Base-by-base conservation (phyloP, 768 basidiomycete genomes). In the Agrocybe chaxingu region DNA sequence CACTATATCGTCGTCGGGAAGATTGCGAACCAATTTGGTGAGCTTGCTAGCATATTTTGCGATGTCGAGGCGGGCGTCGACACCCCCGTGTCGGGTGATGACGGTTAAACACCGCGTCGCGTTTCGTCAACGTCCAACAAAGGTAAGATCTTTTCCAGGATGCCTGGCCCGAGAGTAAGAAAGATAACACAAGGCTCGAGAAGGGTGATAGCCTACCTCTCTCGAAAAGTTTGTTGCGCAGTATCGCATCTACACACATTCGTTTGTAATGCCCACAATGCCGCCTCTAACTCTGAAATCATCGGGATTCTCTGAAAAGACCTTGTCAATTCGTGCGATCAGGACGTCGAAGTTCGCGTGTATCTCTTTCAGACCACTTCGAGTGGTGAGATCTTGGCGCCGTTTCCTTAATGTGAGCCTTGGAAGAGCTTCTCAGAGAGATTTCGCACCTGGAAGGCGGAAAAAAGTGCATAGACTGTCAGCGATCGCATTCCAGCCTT, bases 181-280 rank as follows among this genome's bases (percentile, higher is more conserved):
- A 9, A 33, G 12, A 24, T 24, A 24, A 24, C 24, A 24, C 30
- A 10, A 37, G 40, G 19, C 11, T 4, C 45, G 8, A 50, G 34
- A 33, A 45, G 3, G 42, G 30, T 2, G 10, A 30, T 12, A 24
- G 39, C 55, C 3, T 48, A 84, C 84, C 84, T 71, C 74, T 74
- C 33, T 75, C 69, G 56, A 82, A 76, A n/a, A 87, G 67, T 51
- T 80, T 79, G 62, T 84, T 77, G n/a, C 85, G 71, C 49, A 85
- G 62, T 35, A 85, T 68, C 3, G 80, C 70, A 60, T 85, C 84
- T 0, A 70, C 73, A 32, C 74, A 84, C 79, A 86, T 81, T 57
- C 80, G 81, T 11, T 82, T 75, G 54, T 78, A 84, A 87, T 80
- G 6, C 77, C 80, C 7, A 83, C 70, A 41, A 86, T 77, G 0